These are phyloP conservation scores for Haplosporangium gracile DNA, from an alignment of 192 early-diverging fungal species.

Conservation along the genomic window DNA sequence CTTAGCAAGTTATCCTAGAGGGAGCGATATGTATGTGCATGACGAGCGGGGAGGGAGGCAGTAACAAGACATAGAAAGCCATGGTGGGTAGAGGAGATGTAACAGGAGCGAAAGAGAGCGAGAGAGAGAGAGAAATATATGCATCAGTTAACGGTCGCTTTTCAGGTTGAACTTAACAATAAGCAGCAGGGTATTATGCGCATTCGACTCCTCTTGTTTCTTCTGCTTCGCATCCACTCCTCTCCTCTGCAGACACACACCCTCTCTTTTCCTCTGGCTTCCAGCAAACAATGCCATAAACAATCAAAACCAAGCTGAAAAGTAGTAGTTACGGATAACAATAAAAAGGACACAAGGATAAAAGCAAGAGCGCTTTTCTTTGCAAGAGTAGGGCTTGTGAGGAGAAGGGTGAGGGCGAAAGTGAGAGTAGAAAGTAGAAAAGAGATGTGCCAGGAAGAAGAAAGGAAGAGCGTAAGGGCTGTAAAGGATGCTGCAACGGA, in stretches of 20 bases:
- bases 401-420: too few species aligned
- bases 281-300: too few species aligned
- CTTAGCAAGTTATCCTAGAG: conserved; percentile 33
- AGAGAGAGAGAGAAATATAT: neutral
- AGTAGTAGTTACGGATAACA: too few species aligned
- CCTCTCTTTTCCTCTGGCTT: too few species aligned
- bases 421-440: too few species aligned
- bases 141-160: conserved; percentile 3
- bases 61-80: neutral
- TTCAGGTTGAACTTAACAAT: neutral
- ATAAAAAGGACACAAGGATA: too few species aligned
- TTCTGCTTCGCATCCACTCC: neutral
- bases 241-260: neutral
- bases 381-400: too few species aligned
- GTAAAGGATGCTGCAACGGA: neutral
- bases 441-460: neutral
- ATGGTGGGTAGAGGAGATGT: too few species aligned
- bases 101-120: neutral
- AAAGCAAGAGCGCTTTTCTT: too few species aligned
- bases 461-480: neutral
- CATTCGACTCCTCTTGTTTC: neutral
- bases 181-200: neutral
- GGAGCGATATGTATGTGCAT: neutral
- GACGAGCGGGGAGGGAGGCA: neutral
- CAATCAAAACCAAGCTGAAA: too few species aligned